phyloP scores from a whole-genome alignment of 1,284 basidiomycete genomes.

The Takashimella tepidaria region DNA sequence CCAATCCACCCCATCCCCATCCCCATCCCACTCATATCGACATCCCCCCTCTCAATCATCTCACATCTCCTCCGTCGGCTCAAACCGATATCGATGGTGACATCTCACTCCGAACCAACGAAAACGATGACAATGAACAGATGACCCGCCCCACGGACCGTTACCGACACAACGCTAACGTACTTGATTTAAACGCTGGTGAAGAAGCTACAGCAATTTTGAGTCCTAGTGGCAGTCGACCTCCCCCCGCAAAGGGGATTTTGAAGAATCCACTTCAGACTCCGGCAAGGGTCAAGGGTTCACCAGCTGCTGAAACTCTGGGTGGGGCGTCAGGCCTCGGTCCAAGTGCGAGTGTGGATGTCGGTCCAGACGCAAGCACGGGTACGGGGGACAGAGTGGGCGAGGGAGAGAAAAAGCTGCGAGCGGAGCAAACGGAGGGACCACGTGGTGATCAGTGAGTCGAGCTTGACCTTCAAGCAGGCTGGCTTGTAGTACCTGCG shows the following conservation, averaged over 20 bases:
- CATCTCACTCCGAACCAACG: too few relatives aligned
- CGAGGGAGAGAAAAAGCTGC: too few relatives aligned
- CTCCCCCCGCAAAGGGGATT: constrained; percentile 39
- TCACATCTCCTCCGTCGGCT: constrained; percentile 11
- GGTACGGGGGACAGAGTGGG: not conserved
- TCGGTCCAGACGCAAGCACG: not conserved
- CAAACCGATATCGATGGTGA: constrained; percentile 5
- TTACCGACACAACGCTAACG: not conserved
- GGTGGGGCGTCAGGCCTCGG: too few relatives aligned
- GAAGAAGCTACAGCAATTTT: constrained; percentile 13
- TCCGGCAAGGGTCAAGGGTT: not conserved
- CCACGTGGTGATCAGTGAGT: not conserved
- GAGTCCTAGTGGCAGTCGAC: constrained; percentile 24
- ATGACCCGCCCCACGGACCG: constrained; percentile 1
- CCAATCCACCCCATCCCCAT: constrained; percentile 13
- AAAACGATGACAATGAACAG: constrained; percentile 1
- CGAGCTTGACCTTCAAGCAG: not conserved
- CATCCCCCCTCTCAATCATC: too few relatives aligned
- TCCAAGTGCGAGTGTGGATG: not conserved
- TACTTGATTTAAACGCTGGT: not conserved
- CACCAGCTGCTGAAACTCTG: too few relatives aligned
- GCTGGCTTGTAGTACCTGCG: too few relatives aligned
- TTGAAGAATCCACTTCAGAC: constrained; percentile 35
- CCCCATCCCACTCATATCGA: constrained; percentile 37
- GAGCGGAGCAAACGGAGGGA: too few relatives aligned